Evolutionary conservation across 2,329 filamentous ascomycete species (phyloP), one percentile per base, ranked within the genome.

Genomic region (Clonostachys rosea): DNA sequence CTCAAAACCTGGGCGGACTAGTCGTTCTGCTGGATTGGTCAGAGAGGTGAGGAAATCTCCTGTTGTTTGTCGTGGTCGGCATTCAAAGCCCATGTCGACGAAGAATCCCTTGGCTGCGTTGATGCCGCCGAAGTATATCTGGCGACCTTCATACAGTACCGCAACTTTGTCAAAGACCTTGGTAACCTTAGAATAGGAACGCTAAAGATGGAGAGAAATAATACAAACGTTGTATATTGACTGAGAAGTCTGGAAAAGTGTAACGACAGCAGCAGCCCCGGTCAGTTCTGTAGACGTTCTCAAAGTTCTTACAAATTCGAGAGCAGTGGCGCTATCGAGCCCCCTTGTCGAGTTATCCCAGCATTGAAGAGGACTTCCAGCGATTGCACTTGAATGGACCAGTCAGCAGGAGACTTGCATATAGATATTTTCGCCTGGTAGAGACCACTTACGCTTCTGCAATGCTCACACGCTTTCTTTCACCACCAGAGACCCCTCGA

Each of bases 11-110:
- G 70, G 60, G 37, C 76, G 75, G 20, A 81, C 68, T 34, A 79
- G 52, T 48, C 80, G 78, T 62, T 84, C 81, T 8, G 65, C 52
- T 1, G 79, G 66, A 30, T 75, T 78, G 3, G 84, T 87, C 66
- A 88, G 83, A 16, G 83, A 85, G 2, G 84, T 89, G 43, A 89
- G 64, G 67, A 88, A 89, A 59, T 89, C 85, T 16, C 84, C 81
- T 0, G 81, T 85, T 0, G 84, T 88, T 66, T 81, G 80, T 12
- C 84, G 80, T 4, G 79, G 64, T 4, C 83, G 82, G 57, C 83
- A 84, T 35, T 83, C 74, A 57, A 86, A 88, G 5, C 85, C 85
- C 1, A 89, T 71, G 54, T 79, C 69, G 53, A 83, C 61, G 52
- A 89, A 89, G 63, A 87, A 88, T 48, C 79, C 69, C 52, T 72